These are phyloP conservation scores for Podila minutissima DNA, from an alignment of 192 early-diverging fungal genomes.

Conservation along the genomic window DNA sequence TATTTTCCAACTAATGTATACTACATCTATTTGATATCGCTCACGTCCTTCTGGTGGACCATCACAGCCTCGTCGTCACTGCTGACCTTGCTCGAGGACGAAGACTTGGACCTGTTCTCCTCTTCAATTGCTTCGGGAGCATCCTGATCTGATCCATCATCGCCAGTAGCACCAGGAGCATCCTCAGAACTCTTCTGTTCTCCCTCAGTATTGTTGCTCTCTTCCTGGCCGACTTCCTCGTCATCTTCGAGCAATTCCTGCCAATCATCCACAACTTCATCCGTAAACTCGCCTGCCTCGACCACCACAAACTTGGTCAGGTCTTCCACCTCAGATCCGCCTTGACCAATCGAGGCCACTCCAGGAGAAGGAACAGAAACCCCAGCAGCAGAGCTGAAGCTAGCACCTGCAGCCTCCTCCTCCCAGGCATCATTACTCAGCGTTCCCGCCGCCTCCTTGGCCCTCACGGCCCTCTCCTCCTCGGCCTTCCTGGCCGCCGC, in stretches of 20 bases:
- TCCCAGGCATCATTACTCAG: conserved; percentile 47
- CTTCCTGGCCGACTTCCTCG: neutral
- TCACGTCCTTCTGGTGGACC: conserved; percentile 1
- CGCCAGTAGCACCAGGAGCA: neutral
- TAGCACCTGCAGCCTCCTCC: conserved; percentile 20
- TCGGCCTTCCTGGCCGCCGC: conserved; percentile 40
- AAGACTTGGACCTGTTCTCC: neutral
- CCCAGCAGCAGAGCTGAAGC: neutral
- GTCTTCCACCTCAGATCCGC: conserved; percentile 14
- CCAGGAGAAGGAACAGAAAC: neutral
- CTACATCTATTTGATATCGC: conserved; percentile 3
- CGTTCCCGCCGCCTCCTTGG: conserved; percentile 46
- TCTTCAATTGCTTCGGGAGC: neutral
- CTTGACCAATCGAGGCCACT: neutral
- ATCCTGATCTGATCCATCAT: neutral
- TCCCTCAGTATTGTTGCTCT: neutral
- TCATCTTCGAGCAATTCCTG: conserved; percentile 48
- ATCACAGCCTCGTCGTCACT: conserved; percentile 40
- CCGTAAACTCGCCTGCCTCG: conserved; percentile 43
- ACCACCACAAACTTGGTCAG: conserved; percentile 49
- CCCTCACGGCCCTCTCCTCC: conserved; percentile 41
- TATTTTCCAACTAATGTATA: no score
- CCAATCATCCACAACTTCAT: conserved; percentile 49
- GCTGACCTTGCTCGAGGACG: conserved; percentile 6
- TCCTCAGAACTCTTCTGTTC: neutral